Evolutionary conservation across 768 basidiomycete species (phyloP), one percentile per base, ranked within the genome.

Genomic region (Lentinula sp.): DNA sequence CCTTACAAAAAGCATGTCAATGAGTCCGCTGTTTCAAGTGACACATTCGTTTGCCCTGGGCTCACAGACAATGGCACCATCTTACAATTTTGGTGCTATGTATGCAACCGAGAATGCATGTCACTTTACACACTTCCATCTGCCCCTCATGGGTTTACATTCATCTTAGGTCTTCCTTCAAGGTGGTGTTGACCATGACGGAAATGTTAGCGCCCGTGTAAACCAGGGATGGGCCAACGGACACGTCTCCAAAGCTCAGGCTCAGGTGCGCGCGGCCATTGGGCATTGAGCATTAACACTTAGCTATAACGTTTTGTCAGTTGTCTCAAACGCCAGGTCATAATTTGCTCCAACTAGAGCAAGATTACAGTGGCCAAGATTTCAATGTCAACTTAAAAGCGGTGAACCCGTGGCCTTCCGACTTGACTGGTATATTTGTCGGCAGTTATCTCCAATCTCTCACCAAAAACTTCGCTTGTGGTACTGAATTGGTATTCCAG

Each of bases 21-120:
- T 90, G 73, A 92, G 86, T 73, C 97, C 97, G n/a, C 85, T 91
- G 55, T 98, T 98, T 84, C 96, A 98, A 79, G 90, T 98, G 67
- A 95, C 95, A 63, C 97, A 99, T 74, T 91, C 94, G 23, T 98
- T 99, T 77, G 81, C 87, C 62, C 79, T 98, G 61, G 97, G 93
- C 18, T 93, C 93, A 18, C 89, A 91, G 72, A 84, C 87, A n/a
- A 74, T 81, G 0, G 84, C 93, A 1, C 83, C 96, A 13, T 90
- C 89, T 35, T 99, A 99, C 76, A 95, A 93, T 74, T 98, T 98
- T 71, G 92, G 90, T 61, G 93, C 95, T 9, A 84, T 97, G 55
- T 98, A 89, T 75, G 95, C 91, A 13, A 96, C 88, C 68, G 81
- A 86, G 67, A 81, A 82, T 71, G 95, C 97, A 67, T 55, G 72